phyloP scores from a whole-genome alignment of 345 rosid species.

The Gossypium thurberi region DNA sequence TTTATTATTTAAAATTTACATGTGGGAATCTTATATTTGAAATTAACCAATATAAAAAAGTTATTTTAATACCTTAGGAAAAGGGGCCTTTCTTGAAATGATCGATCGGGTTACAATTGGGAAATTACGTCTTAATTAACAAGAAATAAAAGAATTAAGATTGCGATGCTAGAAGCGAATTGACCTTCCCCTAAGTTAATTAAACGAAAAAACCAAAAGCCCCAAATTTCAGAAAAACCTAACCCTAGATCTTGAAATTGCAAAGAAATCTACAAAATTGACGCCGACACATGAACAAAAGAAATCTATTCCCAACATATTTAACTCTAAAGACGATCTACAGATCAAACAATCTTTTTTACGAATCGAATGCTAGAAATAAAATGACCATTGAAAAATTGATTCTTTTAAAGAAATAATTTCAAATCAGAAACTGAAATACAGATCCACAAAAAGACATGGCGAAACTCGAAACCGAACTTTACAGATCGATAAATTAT shows the following conservation, averaged over 20 bases:
- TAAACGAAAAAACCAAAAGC: slow-evolving; percentile 2
- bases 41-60: neutral
- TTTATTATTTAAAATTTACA: neutral
- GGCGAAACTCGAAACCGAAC: slow-evolving; percentile 13
- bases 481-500: slow-evolving; percentile 6
- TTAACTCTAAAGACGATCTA: slow-evolving; percentile 10
- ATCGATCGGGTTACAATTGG: slow-evolving; percentile 14
- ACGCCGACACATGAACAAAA: neutral
- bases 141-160: neutral
- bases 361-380: slow-evolving; percentile 5
- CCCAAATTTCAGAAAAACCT: slow-evolving; percentile 21
- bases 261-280: slow-evolving; percentile 11
- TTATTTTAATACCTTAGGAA: slow-evolving; percentile 20
- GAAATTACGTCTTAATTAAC: slow-evolving; percentile 3
- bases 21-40: neutral
- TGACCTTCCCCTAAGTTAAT: slow-evolving; percentile 10
- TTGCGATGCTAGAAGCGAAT: neutral
- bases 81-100: slow-evolving; percentile 15
- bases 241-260: slow-evolving; percentile 33
- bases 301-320: neutral
- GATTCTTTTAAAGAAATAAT: neutral
- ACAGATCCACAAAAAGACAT: neutral
- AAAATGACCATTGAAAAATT: neutral
- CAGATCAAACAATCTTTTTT: neutral
- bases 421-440: neutral